Conservation (phyloP, 1,284 basidiomycete species). For the Ceratobasidium papillatum region DNA sequence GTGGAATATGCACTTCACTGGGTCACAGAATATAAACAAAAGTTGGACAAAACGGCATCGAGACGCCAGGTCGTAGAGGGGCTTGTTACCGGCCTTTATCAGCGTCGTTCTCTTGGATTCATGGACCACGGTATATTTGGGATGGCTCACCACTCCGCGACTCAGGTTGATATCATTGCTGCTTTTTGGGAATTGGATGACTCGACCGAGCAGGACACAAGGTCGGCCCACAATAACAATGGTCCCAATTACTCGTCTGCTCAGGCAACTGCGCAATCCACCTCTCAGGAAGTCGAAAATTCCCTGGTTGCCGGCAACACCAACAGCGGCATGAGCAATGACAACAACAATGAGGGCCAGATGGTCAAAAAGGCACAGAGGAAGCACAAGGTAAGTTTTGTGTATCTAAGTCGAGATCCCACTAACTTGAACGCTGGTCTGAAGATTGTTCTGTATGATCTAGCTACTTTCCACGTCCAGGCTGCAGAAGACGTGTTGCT, state of each 20-base stretch:
- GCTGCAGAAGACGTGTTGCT: neutral
- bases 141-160: neutral
- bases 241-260: too few relatives aligned
- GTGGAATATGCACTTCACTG: neutral
- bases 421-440: neutral
- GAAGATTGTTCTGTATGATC: neutral
- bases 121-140: neutral
- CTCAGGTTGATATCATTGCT: neutral
- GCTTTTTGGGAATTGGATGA: neutral
- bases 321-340: neutral
- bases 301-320: too few relatives aligned
- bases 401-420: neutral
- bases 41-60: neutral
- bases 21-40: conserved; percentile 6
- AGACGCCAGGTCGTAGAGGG: neutral
- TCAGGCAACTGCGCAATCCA: too few relatives aligned
- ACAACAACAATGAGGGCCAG: neutral
- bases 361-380: too few relatives aligned
- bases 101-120: neutral
- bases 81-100: conserved; percentile 1
- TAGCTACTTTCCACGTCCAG: neutral
- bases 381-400: too few relatives aligned
- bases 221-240: too few relatives aligned
- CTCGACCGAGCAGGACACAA: too few relatives aligned
- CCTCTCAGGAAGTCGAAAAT: too few relatives aligned